Evolutionary conservation across 176 grass and related monocot species (phyloP), one percentile per base, ranked within the genome.

Genomic region (Canna indica): DNA sequence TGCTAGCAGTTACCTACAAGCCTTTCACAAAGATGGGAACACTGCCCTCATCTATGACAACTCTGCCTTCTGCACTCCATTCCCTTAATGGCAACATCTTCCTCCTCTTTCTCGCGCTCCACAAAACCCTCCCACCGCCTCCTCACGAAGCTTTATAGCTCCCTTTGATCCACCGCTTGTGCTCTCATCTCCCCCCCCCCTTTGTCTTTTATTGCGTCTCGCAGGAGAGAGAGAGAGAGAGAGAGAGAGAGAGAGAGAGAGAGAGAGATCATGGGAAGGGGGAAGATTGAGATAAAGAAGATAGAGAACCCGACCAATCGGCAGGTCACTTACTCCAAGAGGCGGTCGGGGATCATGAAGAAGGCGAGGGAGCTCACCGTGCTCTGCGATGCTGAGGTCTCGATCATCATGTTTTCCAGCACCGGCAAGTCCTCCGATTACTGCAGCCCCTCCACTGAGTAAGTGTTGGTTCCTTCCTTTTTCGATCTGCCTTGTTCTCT

Each of bases 251-350:
- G 41, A 44, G 41, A n/a, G n/a, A 20, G 65, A 53, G 35, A 1
- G 29, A 29, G 36, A 31, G 35, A 66, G 22, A 52, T 32, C 12
- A 45, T 99, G 94, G 94, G 94, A 69, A 80, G 90, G 22, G 94
- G 94, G 31, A 99, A 99, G 94, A 99, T 99, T 77, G 94, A 99
- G 89, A 99, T 99, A 45, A 99, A 99, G 89, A 80, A 88, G 89
- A 99, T 93, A 75, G 89, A 99, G 84, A 99, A 99, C 82, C 83
- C 94, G 18, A 99, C 94, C 10, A 99, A 89, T 75, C 33, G 94
- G 59, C 94, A 99, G 74, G 94, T 99, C 7, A 99, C 94, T 30
- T 99, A 90, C 82, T 99, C 94, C 56, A 99, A 99, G 86, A 81
- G 94, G 26, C 78, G 94, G 1, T 82, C 89, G 0, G 94, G 94